Percentiles rank a stretch among this genome's conserved stretches.
These are phyloP conservation scores for Corymbia citriodora DNA, from an alignment of 441 rosid species.

Conservation along the genomic window DNA sequence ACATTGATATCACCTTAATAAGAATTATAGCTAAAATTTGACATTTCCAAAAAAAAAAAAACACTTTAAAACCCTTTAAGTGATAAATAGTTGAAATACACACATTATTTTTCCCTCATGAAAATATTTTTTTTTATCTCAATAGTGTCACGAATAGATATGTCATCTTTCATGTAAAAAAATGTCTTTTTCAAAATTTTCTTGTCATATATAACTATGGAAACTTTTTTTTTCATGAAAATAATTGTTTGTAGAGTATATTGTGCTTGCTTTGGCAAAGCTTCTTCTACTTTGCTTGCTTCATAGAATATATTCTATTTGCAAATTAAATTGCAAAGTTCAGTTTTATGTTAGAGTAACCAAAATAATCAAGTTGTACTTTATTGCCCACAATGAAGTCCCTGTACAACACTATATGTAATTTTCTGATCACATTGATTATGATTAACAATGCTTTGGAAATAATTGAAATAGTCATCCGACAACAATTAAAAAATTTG, in stretches of 20 bases:
- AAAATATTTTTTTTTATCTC: too few species aligned
- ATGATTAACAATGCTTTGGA: not conserved
- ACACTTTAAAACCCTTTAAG: not conserved
- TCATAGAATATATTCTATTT: not conserved
- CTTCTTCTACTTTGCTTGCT: not conserved
- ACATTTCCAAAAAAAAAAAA: not conserved
- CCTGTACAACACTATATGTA: not conserved
- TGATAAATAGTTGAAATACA: too few species aligned
- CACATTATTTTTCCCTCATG: not conserved
- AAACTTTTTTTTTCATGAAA: not conserved
- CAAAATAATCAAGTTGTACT: not conserved
- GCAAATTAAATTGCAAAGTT: not conserved
- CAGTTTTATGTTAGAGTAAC: not conserved
- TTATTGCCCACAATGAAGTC: not conserved
- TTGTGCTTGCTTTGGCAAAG: not conserved
- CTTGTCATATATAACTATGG: not conserved
- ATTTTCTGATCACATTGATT: not conserved
- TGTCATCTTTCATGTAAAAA: not conserved
- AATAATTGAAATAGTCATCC: not conserved
- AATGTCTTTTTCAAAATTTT: not conserved
- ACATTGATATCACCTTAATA: not conserved
- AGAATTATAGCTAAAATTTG: not conserved
- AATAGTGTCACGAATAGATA: not conserved
- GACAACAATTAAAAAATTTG: not conserved
- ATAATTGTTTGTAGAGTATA: not conserved